Base-by-base conservation (phyloP, 192 early-diverging fungal genomes). In the Chytriomyces sp. region DNA sequence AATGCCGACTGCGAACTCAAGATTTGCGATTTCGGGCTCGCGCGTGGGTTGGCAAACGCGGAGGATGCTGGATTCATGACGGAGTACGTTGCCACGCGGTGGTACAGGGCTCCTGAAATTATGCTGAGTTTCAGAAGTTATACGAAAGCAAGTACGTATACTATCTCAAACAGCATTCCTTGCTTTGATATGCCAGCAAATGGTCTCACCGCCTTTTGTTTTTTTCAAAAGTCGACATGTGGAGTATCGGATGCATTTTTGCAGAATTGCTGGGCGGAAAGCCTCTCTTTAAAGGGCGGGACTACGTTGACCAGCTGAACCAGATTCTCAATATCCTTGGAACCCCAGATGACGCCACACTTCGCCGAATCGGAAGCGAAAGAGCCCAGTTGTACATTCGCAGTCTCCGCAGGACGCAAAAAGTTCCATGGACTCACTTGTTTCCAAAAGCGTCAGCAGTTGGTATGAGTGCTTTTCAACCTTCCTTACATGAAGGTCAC, bases 161-260 rank as follows among this genome's bases (percentile, higher is more conserved):
- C 11, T 49, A 46, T 49, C 43, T 61, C 16, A 35, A 35, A 35
- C 4, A 28, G 3, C 59, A 24, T 50, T 26, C 7, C 53, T 24
- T 5, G 7, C 2, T 50, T 23, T 60, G 71, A 23, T 18, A 26
- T 77, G 49, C 5, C 43, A 69, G 49, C 45, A 28, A 20, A 64
- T 11, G 24, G 18, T 59, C 16, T 60, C 18, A 60, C 18, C 13
- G 45, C 66, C 50, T 44, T 72, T 72, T 59, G 46, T 18, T 43
- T n/a, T 60, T 24, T 75, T 45, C 0, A n/a, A 11, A 47, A 83
- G 91, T 99, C 26, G 98, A 99, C 69, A 95, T 99, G 43, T 99
- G 98, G 98, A 90, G 95, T 0, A 93, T 96, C 45, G 98, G 97
- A 18, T 98, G 98, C 75, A 96, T 99, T 62, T 98, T 99, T 92